phyloP scores from a whole-genome alignment of 1,284 basidiomycete genomes.

The Pseudomicrostroma phylloplanum region DNA sequence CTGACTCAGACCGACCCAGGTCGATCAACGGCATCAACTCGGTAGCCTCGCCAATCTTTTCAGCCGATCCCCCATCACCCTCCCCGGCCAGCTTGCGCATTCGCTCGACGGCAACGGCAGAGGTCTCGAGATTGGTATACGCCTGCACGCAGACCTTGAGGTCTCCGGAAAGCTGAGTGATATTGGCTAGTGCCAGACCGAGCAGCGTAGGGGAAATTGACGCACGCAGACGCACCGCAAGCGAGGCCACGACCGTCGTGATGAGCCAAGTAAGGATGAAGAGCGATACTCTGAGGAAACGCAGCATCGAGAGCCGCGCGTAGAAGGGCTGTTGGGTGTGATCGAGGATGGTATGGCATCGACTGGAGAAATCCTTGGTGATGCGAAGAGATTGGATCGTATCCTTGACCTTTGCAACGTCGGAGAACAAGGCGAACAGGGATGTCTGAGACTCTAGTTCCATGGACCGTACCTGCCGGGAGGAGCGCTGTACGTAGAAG shows the following conservation, averaged over 20 bases:
- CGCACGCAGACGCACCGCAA: neutral
- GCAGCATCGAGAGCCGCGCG: neutral
- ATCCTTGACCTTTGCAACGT: neutral
- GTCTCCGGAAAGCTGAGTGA: neutral
- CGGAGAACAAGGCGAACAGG: neutral
- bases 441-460: neutral
- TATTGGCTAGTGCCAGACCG: neutral
- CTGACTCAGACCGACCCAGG: no score
- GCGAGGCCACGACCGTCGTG: neutral
- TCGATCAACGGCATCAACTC: no score
- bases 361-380: neutral
- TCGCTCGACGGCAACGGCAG: neutral
- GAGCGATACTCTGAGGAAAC: neutral
- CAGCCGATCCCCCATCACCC: no score
- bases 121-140: neutral
- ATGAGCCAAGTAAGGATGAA: neutral
- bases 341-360: neutral
- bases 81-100: neutral
- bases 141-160: neutral
- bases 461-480: constrained; percentile 1
- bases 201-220: neutral
- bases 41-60: no score
- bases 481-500: neutral
- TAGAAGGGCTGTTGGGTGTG: neutral
- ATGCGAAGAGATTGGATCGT: neutral